A percentile compares a stretch with the other conserved stretches of the same genome.
Conservation (phyloP, 2,329 filamentous ascomycete species). For the Colletotrichum aenigma region DNA sequence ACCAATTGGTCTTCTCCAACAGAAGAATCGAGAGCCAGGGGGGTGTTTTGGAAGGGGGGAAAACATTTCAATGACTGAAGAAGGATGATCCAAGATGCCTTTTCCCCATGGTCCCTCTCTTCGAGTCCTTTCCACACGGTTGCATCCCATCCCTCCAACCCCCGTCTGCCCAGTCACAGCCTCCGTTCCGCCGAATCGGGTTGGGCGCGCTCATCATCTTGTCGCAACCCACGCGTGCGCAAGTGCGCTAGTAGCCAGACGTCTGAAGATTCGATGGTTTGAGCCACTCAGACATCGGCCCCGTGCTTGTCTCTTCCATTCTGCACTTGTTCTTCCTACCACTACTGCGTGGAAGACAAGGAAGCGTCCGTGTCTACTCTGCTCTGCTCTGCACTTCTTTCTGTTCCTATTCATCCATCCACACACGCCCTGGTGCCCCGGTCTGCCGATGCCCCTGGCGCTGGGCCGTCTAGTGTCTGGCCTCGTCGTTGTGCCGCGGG, state of each 20-base stretch:
- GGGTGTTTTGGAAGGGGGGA: not conserved
- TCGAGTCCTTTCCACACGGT: not conserved
- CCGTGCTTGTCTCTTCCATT: not conserved
- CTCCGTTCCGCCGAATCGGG: constrained; percentile 23
- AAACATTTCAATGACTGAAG: not conserved
- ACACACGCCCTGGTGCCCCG: not conserved
- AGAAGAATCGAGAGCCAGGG: not conserved
- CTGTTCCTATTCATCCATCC: not conserved
- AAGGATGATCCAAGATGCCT: not conserved
- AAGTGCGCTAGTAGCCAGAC: constrained; percentile 5
- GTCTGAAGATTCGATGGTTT: constrained; percentile 18
- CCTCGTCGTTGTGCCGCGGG: constrained; percentile 1
- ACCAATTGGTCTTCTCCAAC: not conserved
- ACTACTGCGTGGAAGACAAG: not conserved
- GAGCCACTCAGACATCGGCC: not conserved
- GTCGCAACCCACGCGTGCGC: not conserved
- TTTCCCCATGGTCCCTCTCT: not conserved
- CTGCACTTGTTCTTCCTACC: not conserved
- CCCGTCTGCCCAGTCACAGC: not conserved
- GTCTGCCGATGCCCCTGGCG: constrained; percentile 6
- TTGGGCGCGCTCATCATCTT: constrained; percentile 1
- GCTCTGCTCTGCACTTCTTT: not conserved
- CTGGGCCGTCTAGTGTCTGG: not conserved
- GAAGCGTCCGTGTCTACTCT: not conserved
- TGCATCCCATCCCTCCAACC: not conserved